Percentiles rank a stretch among this genome's conserved stretches.
Conservation (phyloP, 1,139 yeast genomes). For the Geotrichum phurueaensis region DNA sequence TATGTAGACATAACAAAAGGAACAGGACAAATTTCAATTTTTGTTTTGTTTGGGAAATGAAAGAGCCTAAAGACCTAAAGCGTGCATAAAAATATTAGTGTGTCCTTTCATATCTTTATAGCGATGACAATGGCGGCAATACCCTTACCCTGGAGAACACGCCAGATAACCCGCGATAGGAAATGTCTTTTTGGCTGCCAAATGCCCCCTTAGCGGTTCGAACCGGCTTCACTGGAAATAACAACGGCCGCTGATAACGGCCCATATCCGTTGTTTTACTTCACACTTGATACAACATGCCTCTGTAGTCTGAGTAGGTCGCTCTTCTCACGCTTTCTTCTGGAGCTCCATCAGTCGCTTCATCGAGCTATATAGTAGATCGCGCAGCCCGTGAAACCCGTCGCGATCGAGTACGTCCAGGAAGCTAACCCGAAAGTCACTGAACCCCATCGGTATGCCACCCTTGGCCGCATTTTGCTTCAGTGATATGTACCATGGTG, state of each 20-base stretch:
- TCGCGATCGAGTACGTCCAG: slow-evolving; percentile 17
- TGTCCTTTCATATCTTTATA: too few relatives aligned
- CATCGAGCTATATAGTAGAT: slow-evolving; percentile 19
- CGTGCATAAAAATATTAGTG: too few relatives aligned
- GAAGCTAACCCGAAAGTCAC: slow-evolving; percentile 21
- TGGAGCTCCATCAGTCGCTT: slow-evolving; percentile 17
- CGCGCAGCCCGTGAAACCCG: slow-evolving; percentile 21
- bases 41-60: too few relatives aligned
- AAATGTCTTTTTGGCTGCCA: background rate
- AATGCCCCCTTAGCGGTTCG: background rate
- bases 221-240: background rate
- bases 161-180: background rate
- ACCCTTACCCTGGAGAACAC: background rate
- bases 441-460: slow-evolving; percentile 20
- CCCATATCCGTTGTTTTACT: background rate
- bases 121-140: background rate
- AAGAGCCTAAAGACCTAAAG: too few relatives aligned
- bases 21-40: too few relatives aligned
- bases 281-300: background rate
- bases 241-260: background rate
- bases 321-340: background rate
- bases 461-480: slow-evolving; percentile 12
- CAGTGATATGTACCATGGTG: slow-evolving; percentile 26
- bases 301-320: too few relatives aligned
- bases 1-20: too few relatives aligned